Evolutionary conservation across 148 eudicot species (phyloP), one percentile per base, ranked within the genome.

Genomic region (Nepenthes gracilis): DNA sequence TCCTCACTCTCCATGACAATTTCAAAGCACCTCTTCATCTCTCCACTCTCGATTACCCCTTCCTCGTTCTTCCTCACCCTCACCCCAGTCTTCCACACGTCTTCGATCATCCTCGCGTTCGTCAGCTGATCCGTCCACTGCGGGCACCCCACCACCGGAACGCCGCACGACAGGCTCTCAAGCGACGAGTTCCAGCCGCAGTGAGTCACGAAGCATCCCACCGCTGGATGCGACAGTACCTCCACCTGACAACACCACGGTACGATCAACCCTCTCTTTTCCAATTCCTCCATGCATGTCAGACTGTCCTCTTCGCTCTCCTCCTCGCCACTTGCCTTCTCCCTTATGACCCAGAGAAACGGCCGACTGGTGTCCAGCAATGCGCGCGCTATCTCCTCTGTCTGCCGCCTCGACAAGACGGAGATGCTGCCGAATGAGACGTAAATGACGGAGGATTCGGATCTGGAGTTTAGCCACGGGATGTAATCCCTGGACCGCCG

Each of bases 131-230:
- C 93, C 1, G 67, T 67, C 78, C 78, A 78, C 36, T 74, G 77
- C 0, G 93, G 88, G 56, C 72, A 72, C 9, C 59, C 80, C 49
- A 85, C 80, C 70, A 83, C 61, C 1, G 88, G 84, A 1, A 78
- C 79, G 2, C 93, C 85, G 0, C 68, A 76, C 8, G 66, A 60
- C n/a, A 83, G 9, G 62, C 80, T 73, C 70, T 85, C 92, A 11
- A 83, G 15, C 1, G 80, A 64, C 40, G 85, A 85, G 64, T 83
- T 85, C 88, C 93, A 85, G 1, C 93, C 93, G 65, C 87, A 80
- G 32, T 83, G 87, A 0, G 84, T 83, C 38, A 83, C 66, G 63
- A 83, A 83, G 45, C 85, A 80, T 9, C 73, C 80, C 0, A 40
- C 58, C 40, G 85, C 57, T 0, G 59, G 75, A 61, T 80, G 88